Base-by-base conservation (phyloP, 345 rosid species). In the Eutrema japonicum region DNA sequence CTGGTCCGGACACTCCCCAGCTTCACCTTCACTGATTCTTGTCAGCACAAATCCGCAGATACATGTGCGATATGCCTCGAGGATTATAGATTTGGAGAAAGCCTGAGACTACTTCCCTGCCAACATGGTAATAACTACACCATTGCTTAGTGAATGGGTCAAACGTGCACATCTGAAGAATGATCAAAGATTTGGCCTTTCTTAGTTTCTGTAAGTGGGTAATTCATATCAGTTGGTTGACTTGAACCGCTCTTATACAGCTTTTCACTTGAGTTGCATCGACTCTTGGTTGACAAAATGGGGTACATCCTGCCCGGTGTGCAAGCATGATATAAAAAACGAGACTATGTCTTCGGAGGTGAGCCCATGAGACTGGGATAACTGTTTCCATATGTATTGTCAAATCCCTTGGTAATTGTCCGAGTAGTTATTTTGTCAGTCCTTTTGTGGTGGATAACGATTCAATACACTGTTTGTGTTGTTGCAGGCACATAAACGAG, bases 261-360 rank as follows among this genome's bases (percentile, higher is more conserved):
- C 83, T 58, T 89, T 83, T 82, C 97, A 89, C 82, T 75, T 87
- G 57, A 75, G 57, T 56, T 86, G 93, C 70, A 84, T 86, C 57
- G 91, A 80, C 53, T 83, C 90, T 11, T 91, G 95, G 97, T 83
- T 91, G 85, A 83, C 87, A 35, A 86, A 87, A 71, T 84, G 91
- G 88, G 90, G 89, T 37, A 83, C 87, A 74, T 83, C 81, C 66
- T 87, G 97, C 83, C 96, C 95, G 0, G 85, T 89, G n/a, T 91
- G 93, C 85, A 91, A 87, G 81, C 84, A 83, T 62, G 93, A 91
- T 60, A 75, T 89, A 72, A 83, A 82, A 74, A 70, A 75, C 30
- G 59, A 78, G 46, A 48, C 35, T 66, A 14, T 77, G 35, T 64
- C 77, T 73, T 73, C 81, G 50, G 83, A 80, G 91, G 95, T 83